Evolutionary conservation across 2,329 filamentous ascomycete species (phyloP).

Genomic region (Xylaria polymorpha): DNA sequence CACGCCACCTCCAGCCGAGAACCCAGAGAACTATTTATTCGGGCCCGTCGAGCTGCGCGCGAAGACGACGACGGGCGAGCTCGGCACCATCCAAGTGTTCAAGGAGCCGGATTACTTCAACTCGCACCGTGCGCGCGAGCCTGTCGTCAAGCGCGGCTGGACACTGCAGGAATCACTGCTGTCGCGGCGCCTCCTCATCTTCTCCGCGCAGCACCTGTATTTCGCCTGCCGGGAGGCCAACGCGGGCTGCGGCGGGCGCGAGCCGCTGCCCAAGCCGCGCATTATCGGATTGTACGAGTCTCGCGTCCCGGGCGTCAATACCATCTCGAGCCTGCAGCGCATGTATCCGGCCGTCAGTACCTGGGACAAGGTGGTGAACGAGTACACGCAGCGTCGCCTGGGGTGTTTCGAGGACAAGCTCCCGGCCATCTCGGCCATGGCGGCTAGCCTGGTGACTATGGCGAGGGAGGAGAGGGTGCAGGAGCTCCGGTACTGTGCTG

Average conservation of each 20-base stretch:
- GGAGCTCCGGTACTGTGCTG: slow-evolving; percentile 33
- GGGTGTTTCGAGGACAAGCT: slow-evolving; percentile 39
- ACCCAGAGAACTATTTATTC: slow-evolving; percentile 25
- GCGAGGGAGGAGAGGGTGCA: slow-evolving; percentile 30
- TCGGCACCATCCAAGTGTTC: slow-evolving; percentile 32
- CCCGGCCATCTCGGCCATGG: slow-evolving; percentile 41
- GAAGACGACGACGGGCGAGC: slow-evolving; percentile 18
- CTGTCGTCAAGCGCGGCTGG: slow-evolving; percentile 39
- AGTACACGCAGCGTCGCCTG: slow-evolving; percentile 34
- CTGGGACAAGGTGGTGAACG: slow-evolving; percentile 33
- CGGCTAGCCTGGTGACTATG: slow-evolving; percentile 33
- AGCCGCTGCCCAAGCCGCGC: slow-evolving; percentile 31
- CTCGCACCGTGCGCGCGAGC: slow-evolving; percentile 26
- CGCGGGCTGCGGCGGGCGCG: slow-evolving; percentile 37
- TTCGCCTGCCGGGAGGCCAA: slow-evolving; percentile 39
- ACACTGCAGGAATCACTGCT: slow-evolving; percentile 41
- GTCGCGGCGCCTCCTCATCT: slow-evolving; percentile 40
- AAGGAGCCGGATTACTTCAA: slow-evolving; percentile 29
- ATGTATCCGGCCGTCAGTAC: slow-evolving; percentile 34
- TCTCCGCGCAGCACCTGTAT: slow-evolving; percentile 37
- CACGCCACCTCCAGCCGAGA: slow-evolving; percentile 17
- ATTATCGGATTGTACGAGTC: slow-evolving; percentile 33
- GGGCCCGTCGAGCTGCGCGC: slow-evolving; percentile 33
- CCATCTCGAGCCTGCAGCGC: slow-evolving; percentile 31
- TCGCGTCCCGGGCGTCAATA: slow-evolving; percentile 35